Base-by-base conservation (phyloP, 2,329 filamentous ascomycete species). In the Laburnicola sp. region DNA sequence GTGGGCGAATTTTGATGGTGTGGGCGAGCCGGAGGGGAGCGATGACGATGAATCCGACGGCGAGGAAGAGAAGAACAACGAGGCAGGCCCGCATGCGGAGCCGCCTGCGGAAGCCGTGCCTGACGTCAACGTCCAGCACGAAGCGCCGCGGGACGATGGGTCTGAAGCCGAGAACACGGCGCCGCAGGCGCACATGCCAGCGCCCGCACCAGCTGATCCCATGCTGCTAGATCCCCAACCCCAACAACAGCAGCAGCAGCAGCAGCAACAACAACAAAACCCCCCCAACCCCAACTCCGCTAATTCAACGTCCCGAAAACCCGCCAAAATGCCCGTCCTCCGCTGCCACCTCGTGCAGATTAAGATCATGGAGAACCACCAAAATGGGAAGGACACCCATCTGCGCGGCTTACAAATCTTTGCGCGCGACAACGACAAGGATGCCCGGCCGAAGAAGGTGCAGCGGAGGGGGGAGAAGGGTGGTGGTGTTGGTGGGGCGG, bases 381-480 rank as follows among this genome's bases (percentile, higher is more conserved):
- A 99, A 75, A 99, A 99, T 71, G 94, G 94, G 58, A 99, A 99
- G 72, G 94, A 99, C 71, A 99, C 94, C n/a, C 94, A 99, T 78
- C 82, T 99, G 23, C 83, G 94, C 11, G 93, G 91, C 2, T 82
- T 99, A 72, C 95, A 96, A 76, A 87, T 97, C 7, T 99, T 86
- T 65, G 81, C 83, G 3, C 62, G 69, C 45, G 78, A 80, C 39
- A 62, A 63, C 5, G 68, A 70, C 23, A 50, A 50, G 11, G 56
- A 44, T 38, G 32, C 27, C 21, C 48, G 43, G 34, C 43, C 51
- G 53, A 51, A 45, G 52, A 52, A 48, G 50, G 42, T 54, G 41
- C 58, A 47, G 49, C 50, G 49, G 48, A 40, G 55, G 39, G 56
- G 59, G 41, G 45, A 56, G 22, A 40, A 50, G 11, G 62, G 57